Conservation (phyloP, 2,329 filamentous ascomycete species). For the Beauveria caledonica region DNA sequence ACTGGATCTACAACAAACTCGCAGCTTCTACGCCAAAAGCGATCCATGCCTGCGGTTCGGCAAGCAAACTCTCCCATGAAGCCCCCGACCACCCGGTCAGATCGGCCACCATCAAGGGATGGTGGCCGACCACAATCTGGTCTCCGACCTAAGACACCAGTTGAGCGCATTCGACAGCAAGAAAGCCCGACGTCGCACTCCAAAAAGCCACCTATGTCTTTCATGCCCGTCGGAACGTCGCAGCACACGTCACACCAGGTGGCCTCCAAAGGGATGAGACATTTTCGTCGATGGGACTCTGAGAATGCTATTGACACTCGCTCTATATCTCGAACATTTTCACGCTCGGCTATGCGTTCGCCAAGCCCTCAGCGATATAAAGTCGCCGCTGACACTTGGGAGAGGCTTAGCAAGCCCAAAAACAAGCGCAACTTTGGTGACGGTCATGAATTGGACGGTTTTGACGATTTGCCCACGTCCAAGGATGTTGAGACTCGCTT, state of each 20-base stretch:
- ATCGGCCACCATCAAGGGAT: constrained; percentile 52
- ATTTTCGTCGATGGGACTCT: constrained; percentile 74
- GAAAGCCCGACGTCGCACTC: constrained; percentile 45
- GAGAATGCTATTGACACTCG: constrained; percentile 56
- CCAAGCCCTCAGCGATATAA: constrained; percentile 48
- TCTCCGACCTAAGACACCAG: constrained; percentile 61
- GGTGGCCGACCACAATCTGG: constrained; percentile 45
- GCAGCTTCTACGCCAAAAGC: constrained; percentile 57
- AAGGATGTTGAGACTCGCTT: constrained; percentile 72
- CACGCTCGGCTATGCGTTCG: constrained; percentile 50
- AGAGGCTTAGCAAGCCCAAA: constrained; percentile 64
- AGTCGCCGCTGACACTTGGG: constrained; percentile 44
- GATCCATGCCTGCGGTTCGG: constrained; percentile 54
- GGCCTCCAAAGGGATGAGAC: constrained; percentile 59
- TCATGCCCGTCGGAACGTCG: constrained; percentile 69
- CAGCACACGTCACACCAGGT: constrained; percentile 71
- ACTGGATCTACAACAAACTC: constrained; percentile 54
- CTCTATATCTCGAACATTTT: constrained; percentile 48
- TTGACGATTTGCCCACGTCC: constrained; percentile 92
- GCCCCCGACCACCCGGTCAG: constrained; percentile 37
- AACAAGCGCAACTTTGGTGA: constrained; percentile 64
- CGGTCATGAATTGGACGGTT: constrained; percentile 83
- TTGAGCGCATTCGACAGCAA: constrained; percentile 48
- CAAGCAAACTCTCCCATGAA: constrained; percentile 44
- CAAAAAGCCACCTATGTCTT: constrained; percentile 60